phyloP scores from a whole-genome alignment of 2,329 filamentous ascomycete genomes.

The Epichloe sibirici region DNA sequence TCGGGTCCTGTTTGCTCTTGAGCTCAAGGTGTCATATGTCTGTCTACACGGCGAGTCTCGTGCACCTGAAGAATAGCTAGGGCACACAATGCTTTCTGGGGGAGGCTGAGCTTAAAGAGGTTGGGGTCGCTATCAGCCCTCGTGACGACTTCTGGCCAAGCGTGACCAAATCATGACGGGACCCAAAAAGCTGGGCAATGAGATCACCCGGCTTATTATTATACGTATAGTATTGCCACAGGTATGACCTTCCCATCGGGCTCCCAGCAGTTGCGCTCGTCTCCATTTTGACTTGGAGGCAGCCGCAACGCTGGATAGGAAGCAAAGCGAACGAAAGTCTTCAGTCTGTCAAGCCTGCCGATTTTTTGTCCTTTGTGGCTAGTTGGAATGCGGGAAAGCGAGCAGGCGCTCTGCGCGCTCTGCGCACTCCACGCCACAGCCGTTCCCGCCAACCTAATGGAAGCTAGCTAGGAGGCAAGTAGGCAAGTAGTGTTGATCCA shows the following conservation, averaged over 20 bases:
- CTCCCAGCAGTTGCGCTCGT: background rate
- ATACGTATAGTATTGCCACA: background rate
- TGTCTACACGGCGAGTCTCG: constrained; percentile 1
- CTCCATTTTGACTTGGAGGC: background rate
- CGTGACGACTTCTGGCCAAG: constrained; percentile 5
- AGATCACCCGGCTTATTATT: background rate
- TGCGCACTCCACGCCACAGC: background rate
- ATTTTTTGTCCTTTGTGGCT: background rate
- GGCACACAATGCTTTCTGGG: background rate
- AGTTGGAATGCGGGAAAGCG: too few species aligned
- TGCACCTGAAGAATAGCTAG: background rate
- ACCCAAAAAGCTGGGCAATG: background rate
- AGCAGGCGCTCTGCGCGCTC: too few species aligned
- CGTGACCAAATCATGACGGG: constrained; percentile 6
- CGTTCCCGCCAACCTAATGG: background rate
- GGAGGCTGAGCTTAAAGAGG: background rate
- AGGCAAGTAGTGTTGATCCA: too few species aligned
- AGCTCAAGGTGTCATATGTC: background rate
- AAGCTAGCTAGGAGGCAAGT: too few species aligned
- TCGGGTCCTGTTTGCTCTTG: background rate
- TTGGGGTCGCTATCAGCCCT: background rate
- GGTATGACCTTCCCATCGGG: background rate
- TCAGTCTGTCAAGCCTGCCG: background rate
- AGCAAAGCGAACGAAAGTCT: background rate
- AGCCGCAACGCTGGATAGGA: background rate